These are phyloP conservation scores for Fusarium marasasianum DNA, from an alignment of 2,329 filamentous ascomycete species.

Conservation along the genomic window DNA sequence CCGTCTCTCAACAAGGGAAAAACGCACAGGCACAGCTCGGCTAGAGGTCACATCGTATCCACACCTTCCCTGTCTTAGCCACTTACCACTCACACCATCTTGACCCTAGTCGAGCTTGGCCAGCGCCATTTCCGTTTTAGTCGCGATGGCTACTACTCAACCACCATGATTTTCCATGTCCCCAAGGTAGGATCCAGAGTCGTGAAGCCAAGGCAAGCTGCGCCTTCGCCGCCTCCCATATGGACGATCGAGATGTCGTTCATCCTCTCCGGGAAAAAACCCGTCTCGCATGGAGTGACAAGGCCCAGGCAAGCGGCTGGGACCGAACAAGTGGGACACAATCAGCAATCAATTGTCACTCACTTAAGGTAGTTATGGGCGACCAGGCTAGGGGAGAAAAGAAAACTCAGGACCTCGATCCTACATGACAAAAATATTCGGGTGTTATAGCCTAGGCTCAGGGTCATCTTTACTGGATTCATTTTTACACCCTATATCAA, in stretches of 20 bases:
- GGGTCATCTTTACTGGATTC: too few relatives aligned
- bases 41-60: constrained; percentile 31
- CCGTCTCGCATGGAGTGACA: neutral
- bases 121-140: constrained; percentile 35
- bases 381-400: neutral
- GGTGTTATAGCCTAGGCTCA: too few relatives aligned
- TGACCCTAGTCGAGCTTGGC: constrained; percentile 24
- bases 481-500: too few relatives aligned
- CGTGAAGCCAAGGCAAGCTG: neutral
- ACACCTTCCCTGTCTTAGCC: constrained; percentile 25
- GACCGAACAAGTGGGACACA: constrained; percentile 20
- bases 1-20: constrained; percentile 28
- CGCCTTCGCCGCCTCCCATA: neutral
- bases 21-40: constrained; percentile 33
- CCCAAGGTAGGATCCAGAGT: neutral
- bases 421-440: too few relatives aligned
- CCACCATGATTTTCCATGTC: constrained; percentile 29
- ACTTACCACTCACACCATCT: constrained; percentile 34
- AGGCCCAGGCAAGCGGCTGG: constrained; percentile 17
- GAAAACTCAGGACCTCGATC: too few relatives aligned
- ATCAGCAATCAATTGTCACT: constrained; percentile 10
- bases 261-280: neutral
- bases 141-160: constrained; percentile 33
- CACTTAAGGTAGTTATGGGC: neutral
- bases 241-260: neutral